phyloP scores from a whole-genome alignment of 2,329 filamentous ascomycete genomes.

The Colletotrichum nymphaeae region DNA sequence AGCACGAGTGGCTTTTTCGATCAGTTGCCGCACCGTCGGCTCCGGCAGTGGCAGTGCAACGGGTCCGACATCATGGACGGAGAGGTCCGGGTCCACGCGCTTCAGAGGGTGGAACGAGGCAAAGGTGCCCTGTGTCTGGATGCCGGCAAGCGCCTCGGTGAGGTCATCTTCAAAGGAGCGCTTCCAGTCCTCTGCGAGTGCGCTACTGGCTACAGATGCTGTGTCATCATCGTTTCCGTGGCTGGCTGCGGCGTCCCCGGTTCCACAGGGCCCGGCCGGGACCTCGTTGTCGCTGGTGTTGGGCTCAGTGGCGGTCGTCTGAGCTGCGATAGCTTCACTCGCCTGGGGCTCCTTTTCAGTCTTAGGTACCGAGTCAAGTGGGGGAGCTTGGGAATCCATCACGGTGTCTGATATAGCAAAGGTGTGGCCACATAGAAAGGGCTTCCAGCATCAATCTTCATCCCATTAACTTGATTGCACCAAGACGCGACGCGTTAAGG shows the following conservation, averaged over 20 bases:
- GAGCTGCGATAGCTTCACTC: not conserved
- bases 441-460: not conserved
- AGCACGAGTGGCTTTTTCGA: constrained; percentile 42
- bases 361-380: not conserved
- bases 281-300: not conserved
- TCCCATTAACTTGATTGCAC: not conserved
- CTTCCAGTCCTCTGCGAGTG: not conserved
- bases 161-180: constrained; percentile 27
- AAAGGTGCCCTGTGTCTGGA: constrained; percentile 37
- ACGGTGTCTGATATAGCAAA: not conserved
- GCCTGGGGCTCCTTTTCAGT: not conserved
- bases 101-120: constrained; percentile 21
- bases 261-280: not conserved
- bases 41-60: constrained; percentile 42
- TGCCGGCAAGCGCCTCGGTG: constrained; percentile 6
- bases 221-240: not conserved
- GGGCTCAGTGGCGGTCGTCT: not conserved
- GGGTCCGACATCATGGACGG: constrained; percentile 36
- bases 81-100: constrained; percentile 21
- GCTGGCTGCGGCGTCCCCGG: not conserved
- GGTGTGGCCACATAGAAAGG: not conserved
- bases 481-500: not conserved
- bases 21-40: constrained; percentile 40
- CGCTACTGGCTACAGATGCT: not conserved
- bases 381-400: not conserved